Conservation (phyloP, 345 rosid genomes). For the Firmiana major region DNA sequence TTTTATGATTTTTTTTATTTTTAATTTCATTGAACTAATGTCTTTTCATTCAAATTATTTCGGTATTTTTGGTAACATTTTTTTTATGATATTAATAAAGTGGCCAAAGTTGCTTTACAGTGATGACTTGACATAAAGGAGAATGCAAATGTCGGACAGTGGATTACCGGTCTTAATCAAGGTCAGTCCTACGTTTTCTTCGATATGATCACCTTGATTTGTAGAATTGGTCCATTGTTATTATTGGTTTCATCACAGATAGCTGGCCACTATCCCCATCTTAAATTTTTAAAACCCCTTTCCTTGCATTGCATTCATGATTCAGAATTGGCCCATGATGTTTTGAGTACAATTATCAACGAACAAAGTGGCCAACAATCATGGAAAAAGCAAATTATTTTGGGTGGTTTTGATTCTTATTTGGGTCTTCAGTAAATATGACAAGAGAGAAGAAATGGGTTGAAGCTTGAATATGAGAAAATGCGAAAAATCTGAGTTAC, state of each 20-base stretch:
- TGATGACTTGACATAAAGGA: neutral
- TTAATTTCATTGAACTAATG: too few species aligned
- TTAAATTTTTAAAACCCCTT: neutral
- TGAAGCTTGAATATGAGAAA: neutral
- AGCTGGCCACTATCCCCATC: neutral
- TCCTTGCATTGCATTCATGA: neutral
- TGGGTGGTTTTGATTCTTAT: neutral
- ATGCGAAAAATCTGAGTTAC: neutral
- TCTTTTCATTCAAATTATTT: too few species aligned
- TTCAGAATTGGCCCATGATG: neutral
- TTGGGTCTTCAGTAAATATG: neutral
- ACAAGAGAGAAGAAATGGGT: neutral
- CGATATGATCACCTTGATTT: neutral
- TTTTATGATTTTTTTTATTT: too few species aligned
- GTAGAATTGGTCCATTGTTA: neutral
- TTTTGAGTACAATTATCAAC: neutral
- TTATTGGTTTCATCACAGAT: neutral
- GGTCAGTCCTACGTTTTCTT: neutral
- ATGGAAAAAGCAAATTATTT: neutral
- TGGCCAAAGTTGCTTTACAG: neutral
- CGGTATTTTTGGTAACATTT: too few species aligned
- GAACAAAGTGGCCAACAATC: neutral
- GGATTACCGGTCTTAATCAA: neutral
- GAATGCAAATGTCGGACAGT: neutral
- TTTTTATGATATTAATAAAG: neutral